Evolutionary conservation across 306 rosid genomes (phyloP), one percentile per base, ranked within the genome.

Genomic region (Spatholobus suberectus): DNA sequence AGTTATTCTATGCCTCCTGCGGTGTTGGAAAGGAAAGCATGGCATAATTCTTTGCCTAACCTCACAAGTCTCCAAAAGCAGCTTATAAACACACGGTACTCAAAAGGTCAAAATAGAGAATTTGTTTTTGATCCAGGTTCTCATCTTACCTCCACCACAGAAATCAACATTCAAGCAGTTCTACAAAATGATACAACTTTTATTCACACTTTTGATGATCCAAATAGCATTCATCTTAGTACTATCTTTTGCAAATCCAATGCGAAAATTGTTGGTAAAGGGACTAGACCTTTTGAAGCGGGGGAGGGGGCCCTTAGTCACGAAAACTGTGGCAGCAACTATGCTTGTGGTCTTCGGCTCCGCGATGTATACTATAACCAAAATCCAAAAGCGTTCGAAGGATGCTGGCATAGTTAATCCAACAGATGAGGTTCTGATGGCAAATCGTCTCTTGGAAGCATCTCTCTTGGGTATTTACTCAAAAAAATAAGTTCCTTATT

Each of bases 241-340:
- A 41, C 83, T 93, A 32, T 55, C 88, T 75, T 87, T 93, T 40
- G 65, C 83, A 80, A 91, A 75, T 76, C 96, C 97, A 18, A 27
- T 86, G 37, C 18, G 96, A 75, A 89, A 77, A 41, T 29, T 90
- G 75, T 37, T 87, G 82, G 82, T 87, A 4, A 52, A 59, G 51
- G 88, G 76, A 38, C 77, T 93, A 80, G 89, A 91, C 76, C 73
- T 52, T 4, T 51, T 81, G 83, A 91, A 93, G 80, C 90, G 87
- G 59, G 96, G 96, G 21, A 77, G 83, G 38, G 90, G 86, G 4
- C 86, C 90, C 4, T 70, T 91, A 73, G 87, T 93, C 65, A 78
- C 76, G 43, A 87, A 93, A 81, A 90, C 89, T 15, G 87, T 93
- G 49, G 96, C 88, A 21, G 90, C 86, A 58, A 93, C 94, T 23